These are phyloP conservation scores for Trypanosoma melophagium DNA, from an alignment of 208 protist species.

Conservation along the genomic window DNA sequence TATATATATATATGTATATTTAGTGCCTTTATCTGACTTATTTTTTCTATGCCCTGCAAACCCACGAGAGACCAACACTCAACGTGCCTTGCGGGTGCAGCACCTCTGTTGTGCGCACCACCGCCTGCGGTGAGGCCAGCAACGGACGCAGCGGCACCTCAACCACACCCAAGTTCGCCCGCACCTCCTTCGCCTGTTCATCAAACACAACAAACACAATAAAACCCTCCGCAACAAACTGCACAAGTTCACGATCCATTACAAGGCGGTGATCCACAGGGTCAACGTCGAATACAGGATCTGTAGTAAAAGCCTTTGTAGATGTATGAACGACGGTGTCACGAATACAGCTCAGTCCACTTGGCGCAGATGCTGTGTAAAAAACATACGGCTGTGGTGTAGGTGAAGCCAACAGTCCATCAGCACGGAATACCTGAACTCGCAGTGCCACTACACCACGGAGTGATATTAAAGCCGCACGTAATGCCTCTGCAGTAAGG, in stretches of 20 bases:
- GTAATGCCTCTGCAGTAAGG: slow-evolving; percentile 40
- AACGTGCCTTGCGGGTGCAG: slow-evolving; percentile 78
- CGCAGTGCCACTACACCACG: slow-evolving; percentile 64
- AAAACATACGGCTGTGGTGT: slow-evolving; percentile 83
- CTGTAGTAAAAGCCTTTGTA: slow-evolving; percentile 40
- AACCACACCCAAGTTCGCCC: slow-evolving; percentile 62
- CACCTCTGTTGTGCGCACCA: slow-evolving; percentile 47
- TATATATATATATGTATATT: too few species aligned
- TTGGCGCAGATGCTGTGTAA: slow-evolving; percentile 60
- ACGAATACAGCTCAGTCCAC: slow-evolving; percentile 49
- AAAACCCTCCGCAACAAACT: slow-evolving; percentile 58
- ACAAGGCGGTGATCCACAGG: slow-evolving; percentile 78
- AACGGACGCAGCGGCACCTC: slow-evolving; percentile 71
- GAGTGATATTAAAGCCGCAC: slow-evolving; percentile 61
- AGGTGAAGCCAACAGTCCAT: slow-evolving; percentile 33
- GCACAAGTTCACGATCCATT: slow-evolving; percentile 59
- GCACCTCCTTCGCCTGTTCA: slow-evolving; percentile 57
- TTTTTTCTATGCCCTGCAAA: slow-evolving; percentile 29
- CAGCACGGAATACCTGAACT: slow-evolving; percentile 68
- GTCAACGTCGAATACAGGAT: slow-evolving; percentile 64
- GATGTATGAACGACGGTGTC: slow-evolving; percentile 69
- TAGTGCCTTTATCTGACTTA: background rate
- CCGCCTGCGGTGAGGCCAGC: slow-evolving; percentile 56
- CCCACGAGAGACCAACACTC: slow-evolving; percentile 75
- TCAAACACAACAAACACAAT: slow-evolving; percentile 87